Base-by-base conservation (phyloP, 2,329 filamentous ascomycete species). In the Aspergillus sp. region DNA sequence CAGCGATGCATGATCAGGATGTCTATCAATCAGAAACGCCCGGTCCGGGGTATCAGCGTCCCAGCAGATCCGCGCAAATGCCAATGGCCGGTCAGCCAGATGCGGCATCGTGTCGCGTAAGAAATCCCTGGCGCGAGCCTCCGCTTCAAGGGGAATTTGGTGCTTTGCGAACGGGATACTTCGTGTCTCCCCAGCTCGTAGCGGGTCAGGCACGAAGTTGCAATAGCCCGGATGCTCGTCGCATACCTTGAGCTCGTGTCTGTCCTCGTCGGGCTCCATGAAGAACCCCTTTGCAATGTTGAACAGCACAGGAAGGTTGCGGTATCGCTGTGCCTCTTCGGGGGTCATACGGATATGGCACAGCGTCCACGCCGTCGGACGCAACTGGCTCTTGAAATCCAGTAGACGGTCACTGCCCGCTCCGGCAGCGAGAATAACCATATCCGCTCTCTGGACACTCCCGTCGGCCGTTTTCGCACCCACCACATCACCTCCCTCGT, bases 141-240 rank as follows among this genome's bases (percentile, higher is more conserved):
- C 76, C 0, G 73, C 69, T 40, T 73, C 71, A 0, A 68, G 54
- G 0, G 76, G 77, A 45, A 65, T 64, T 47, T 64, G 63, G 30
- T 74, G 65, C 43, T 64, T 70, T 2, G 69, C 65, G 42, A 75
- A 71, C 0, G 72, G 70, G 0, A 69, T 49, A 5, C 68, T 72
- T 19, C 57, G 55, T 30, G 56, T 52, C 27, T 64, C 57, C 5
- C 60, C 64, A 5, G 43, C 41, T 30, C 56, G 48, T 10, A 45
- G 34, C 0, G 57, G 48, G 29, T 63, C 56, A 0, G 49, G 46
- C 7, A 71, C 52, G 39, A 69, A 73, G 48, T 79, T 78, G 46
- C 71, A 73, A 51, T 79, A 80, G 3, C 77, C 77, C 0, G 77
- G 76, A 48, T 79, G 76, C 52, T 80, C 76, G 50, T 80, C 77